Percentiles rank a stretch among this genome's conserved stretches.
Evolutionary conservation across 768 basidiomycete genomes (phyloP).

Genomic region (Lactarius hatsudake): DNA sequence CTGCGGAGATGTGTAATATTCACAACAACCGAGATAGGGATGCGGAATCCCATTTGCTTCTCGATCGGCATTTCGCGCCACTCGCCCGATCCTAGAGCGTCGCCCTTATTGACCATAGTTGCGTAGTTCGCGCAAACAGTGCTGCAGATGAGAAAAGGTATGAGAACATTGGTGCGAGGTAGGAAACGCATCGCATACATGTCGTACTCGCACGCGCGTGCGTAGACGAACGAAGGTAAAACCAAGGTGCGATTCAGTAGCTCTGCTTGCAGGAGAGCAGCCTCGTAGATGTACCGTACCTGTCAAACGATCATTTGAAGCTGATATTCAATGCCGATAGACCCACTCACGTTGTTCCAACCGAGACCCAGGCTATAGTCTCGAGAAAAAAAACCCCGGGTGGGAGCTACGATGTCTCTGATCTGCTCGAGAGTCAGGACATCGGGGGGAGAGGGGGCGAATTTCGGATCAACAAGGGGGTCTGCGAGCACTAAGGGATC

Average conservation of each 20-base stretch:
- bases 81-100: constrained; percentile 42
- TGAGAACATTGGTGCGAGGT: constrained; percentile 10
- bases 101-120: constrained; percentile 44
- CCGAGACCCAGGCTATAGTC: constrained; percentile 45
- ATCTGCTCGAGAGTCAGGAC: constrained; percentile 36
- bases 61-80: constrained; percentile 42
- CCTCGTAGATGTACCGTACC: constrained; percentile 52
- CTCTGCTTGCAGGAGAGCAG: constrained; percentile 42
- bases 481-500: neutral
- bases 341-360: constrained; percentile 45
- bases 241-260: constrained; percentile 44
- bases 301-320: constrained; percentile 25
- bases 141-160: constrained; percentile 24
- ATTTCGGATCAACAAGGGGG: neutral
- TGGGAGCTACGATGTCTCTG: constrained; percentile 35
- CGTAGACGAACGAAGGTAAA: constrained; percentile 46
- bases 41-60: constrained; percentile 37
- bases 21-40: constrained; percentile 40
- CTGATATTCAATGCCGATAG: neutral
- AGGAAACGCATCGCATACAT: constrained; percentile 30
- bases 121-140: constrained; percentile 40
- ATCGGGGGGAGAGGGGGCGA: neutral
- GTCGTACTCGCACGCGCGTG: constrained; percentile 44
- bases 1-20: constrained; percentile 42
- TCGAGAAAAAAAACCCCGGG: constrained; percentile 44